phyloP scores from a whole-genome alignment of 306 rosid species.

The Sicyos edulis region DNA sequence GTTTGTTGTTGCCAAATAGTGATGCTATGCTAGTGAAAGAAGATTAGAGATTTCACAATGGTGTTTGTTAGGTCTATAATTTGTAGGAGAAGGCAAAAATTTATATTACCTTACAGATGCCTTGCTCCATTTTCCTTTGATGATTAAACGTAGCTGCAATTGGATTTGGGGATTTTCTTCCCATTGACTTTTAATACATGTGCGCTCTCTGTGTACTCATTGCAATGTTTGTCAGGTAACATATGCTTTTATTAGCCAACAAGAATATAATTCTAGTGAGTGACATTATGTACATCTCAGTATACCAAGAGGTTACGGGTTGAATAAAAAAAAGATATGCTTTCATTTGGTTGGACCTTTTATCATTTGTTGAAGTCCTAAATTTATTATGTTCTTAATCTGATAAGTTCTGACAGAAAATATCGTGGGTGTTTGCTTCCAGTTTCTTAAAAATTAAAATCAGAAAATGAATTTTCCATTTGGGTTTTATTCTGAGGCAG shows the following conservation, averaged over 20 bases:
- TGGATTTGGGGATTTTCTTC: not conserved
- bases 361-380: not conserved
- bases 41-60: not conserved
- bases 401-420: not conserved
- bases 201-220: not conserved
- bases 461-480: not conserved
- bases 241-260: not conserved
- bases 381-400: not conserved
- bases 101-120: not conserved
- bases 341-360: not conserved
- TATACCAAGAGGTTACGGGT: too few relatives aligned
- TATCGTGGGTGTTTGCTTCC: not conserved
- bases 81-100: not conserved
- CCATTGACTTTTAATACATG: not conserved
- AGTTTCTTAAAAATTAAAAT: not conserved
- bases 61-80: not conserved
- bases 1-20: not conserved
- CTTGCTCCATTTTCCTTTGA: too few relatives aligned
- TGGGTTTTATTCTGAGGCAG: not conserved
- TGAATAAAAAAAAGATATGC: not conserved
- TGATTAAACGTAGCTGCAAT: too few relatives aligned
- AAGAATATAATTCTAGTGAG: too few relatives aligned
- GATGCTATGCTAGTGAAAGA: not conserved
- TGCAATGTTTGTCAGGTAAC: not conserved
- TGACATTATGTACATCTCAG: too few relatives aligned